Conservation (phyloP, 768 basidiomycete genomes). For the Suillus alpinus region DNA sequence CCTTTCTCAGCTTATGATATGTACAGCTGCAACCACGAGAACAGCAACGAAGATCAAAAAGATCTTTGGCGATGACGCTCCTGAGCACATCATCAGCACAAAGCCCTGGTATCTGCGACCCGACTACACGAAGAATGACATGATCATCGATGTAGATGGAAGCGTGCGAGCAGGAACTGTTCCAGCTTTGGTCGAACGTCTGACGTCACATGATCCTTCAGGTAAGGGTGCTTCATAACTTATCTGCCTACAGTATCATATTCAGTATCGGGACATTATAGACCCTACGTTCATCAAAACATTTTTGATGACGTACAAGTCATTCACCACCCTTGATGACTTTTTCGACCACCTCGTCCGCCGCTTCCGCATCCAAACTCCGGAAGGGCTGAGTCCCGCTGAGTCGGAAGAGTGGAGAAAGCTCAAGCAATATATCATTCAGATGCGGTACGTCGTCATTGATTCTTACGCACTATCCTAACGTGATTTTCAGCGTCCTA, state of each 20-base stretch:
- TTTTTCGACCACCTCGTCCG: slow-evolving; percentile 78
- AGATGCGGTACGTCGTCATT: slow-evolving; percentile 63
- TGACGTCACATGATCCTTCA: slow-evolving; percentile 87
- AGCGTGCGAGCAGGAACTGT: slow-evolving; percentile 86
- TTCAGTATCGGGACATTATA: slow-evolving; percentile 22
- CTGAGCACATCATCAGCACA: slow-evolving; percentile 42
- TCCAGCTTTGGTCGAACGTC: slow-evolving; percentile 78
- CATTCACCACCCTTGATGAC: slow-evolving; percentile 82
- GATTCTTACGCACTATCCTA: slow-evolving; percentile 3
- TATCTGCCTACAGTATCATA: not conserved
- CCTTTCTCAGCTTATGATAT: slow-evolving; percentile 3
- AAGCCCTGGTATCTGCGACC: slow-evolving; percentile 85
- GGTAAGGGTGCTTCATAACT: slow-evolving; percentile 46
- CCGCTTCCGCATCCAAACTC: slow-evolving; percentile 78
- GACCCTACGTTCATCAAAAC: slow-evolving; percentile 82
- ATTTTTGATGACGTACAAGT: slow-evolving; percentile 95
- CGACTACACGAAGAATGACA: slow-evolving; percentile 75
- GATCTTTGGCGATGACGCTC: slow-evolving; percentile 62
- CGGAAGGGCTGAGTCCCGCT: slow-evolving; percentile 54
- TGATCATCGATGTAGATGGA: slow-evolving; percentile 82
- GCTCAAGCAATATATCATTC: slow-evolving; percentile 83
- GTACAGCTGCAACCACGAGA: slow-evolving; percentile 22
- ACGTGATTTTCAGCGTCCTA: slow-evolving; percentile 51
- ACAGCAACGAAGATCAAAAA: slow-evolving; percentile 54
- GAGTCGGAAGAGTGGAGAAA: slow-evolving; percentile 80